A percentile compares a stretch with the other conserved stretches of the same genome.
phyloP scores from a whole-genome alignment of 495 filamentous ascomycete genomes.

The Amorphotheca resinae region DNA sequence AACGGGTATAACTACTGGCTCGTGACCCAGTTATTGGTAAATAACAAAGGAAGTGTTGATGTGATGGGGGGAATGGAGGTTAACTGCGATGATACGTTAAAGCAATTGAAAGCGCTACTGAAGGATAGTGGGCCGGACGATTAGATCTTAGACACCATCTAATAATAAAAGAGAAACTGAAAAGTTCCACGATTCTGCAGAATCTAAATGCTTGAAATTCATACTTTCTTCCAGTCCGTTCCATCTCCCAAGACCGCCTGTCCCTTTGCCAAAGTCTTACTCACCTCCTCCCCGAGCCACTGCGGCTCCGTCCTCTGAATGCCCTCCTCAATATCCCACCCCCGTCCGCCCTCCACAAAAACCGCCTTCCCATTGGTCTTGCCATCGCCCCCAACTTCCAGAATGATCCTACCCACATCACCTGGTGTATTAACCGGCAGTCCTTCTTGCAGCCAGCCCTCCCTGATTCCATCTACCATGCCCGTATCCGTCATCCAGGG shows the following conservation, averaged over 20 bases:
- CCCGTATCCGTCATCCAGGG: conserved; percentile 40
- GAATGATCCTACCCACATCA: conserved; percentile 33
- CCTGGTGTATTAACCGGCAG: conserved; percentile 33
- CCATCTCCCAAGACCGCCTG: neutral
- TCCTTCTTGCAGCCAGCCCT: conserved; percentile 30
- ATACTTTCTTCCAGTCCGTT: neutral
- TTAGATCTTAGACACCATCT: too few species aligned
- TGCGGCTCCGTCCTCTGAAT: conserved; percentile 17
- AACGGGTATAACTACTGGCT: conserved; percentile 16
- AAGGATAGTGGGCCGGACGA: neutral
- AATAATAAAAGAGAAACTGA: too few species aligned
- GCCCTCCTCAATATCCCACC: conserved; percentile 37
- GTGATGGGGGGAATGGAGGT: conserved; percentile 12
- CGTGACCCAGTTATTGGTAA: conserved; percentile 12
- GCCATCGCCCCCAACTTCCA: conserved; percentile 27
- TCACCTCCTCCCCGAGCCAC: neutral
- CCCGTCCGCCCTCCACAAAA: conserved; percentile 35
- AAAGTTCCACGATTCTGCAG: too few species aligned
- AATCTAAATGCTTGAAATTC: too few species aligned
- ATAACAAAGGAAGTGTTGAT: conserved; percentile 8
- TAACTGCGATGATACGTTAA: conserved; percentile 11
- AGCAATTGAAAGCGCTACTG: conserved; percentile 2
- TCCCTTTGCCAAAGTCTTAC: neutral
- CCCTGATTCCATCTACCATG: conserved; percentile 29
- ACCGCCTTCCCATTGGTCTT: conserved; percentile 33